Evolutionary conservation across 2,329 filamentous ascomycete species (phyloP).

Genomic region (Pestalotiopsis sp.): DNA sequence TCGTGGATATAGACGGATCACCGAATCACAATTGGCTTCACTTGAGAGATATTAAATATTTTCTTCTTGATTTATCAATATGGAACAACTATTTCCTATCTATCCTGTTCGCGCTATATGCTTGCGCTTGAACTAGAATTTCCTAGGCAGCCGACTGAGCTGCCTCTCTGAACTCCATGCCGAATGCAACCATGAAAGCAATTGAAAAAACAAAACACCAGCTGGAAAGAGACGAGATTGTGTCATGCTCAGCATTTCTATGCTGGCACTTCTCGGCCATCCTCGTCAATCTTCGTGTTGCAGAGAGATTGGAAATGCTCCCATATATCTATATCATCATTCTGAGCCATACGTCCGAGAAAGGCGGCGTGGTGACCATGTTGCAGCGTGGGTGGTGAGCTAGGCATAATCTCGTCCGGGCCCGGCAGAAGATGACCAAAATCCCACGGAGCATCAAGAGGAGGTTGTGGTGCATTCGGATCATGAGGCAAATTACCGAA

Average conservation of each 20-base stretch:
- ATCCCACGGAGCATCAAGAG: constrained; percentile 39
- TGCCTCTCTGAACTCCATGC: background rate
- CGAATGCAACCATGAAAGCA: background rate
- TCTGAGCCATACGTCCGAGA: constrained; percentile 20
- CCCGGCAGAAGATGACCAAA: constrained; percentile 48
- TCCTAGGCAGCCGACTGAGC: background rate
- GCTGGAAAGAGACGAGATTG: background rate
- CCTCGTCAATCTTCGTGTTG: background rate
- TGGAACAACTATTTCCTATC: background rate
- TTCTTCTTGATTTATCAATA: background rate
- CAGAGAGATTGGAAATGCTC: constrained; percentile 7
- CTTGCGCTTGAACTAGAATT: background rate
- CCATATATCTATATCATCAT: constrained; percentile 16
- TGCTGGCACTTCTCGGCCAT: background rate
- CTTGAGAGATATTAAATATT: background rate
- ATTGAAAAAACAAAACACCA: background rate
- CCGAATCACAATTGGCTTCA: background rate
- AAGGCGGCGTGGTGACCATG: constrained; percentile 24
- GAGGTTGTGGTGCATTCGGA: constrained; percentile 35
- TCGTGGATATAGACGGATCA: no score
- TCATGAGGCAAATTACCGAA: constrained; percentile 38
- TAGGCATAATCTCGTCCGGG: constrained; percentile 50
- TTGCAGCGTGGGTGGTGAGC: constrained; percentile 46
- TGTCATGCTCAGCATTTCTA: background rate
- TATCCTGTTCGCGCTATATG: background rate